Evolutionary conservation across 2,329 filamentous ascomycete species (phyloP).

Genomic region (Chalara sp.): DNA sequence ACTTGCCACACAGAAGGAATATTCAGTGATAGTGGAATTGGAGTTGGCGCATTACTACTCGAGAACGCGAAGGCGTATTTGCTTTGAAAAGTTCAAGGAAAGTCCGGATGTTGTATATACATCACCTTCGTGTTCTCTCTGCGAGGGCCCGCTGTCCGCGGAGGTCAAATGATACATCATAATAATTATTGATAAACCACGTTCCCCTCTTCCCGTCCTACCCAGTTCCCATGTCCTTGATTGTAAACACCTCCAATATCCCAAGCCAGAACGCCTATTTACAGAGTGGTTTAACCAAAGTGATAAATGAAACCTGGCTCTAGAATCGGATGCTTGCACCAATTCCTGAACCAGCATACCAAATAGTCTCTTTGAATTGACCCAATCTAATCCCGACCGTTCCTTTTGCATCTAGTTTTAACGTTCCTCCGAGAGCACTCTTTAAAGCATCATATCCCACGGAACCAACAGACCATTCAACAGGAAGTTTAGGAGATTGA

Average conservation of each 20-base stretch:
- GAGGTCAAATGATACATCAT: too few species aligned
- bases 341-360: conserved; percentile 65
- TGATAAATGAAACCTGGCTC: neutral
- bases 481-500: conserved; percentile 69
- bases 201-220: too few species aligned
- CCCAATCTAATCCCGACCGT: conserved; percentile 69
- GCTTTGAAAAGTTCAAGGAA: neutral
- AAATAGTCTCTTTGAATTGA: conserved; percentile 65
- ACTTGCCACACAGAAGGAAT: too few species aligned
- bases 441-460: conserved; percentile 78
- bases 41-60: conserved; percentile 13
- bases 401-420: conserved; percentile 75
- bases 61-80: neutral
- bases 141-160: too few species aligned
- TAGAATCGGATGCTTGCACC: conserved; percentile 55
- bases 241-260: too few species aligned
- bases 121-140: too few species aligned
- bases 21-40: conserved; percentile 6
- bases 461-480: conserved; percentile 69
- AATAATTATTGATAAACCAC: too few species aligned
- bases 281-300: neutral
- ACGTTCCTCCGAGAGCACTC: conserved; percentile 69
- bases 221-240: too few species aligned
- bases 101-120: too few species aligned
- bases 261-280: too few species aligned